Evolutionary conservation across 257 asterid genomes (phyloP).

Genomic region (Solanum corneliomulleri): DNA sequence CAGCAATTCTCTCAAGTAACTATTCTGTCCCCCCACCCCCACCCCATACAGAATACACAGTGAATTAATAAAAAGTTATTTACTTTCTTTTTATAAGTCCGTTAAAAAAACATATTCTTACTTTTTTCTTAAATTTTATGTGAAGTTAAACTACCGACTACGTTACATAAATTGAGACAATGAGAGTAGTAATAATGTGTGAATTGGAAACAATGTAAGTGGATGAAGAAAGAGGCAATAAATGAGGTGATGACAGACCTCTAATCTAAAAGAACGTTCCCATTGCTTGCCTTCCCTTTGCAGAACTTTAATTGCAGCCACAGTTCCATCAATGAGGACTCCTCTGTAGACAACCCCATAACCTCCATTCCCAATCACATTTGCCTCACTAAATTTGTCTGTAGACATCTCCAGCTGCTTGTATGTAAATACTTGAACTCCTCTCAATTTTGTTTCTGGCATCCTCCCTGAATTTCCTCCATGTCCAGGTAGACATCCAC

Average conservation of each 20-base stretch:
- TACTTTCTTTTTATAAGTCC: not conserved
- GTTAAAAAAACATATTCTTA: too few species aligned
- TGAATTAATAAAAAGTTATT: not conserved
- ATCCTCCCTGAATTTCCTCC: conserved; percentile 21
- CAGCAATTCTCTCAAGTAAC: not conserved
- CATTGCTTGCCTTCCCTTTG: conserved; percentile 54
- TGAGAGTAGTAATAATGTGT: not conserved
- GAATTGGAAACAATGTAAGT: not conserved
- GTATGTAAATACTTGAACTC: conserved; percentile 53
- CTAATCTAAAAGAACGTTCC: conserved; percentile 67
- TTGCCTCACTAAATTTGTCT: conserved; percentile 36
- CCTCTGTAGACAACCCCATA: conserved; percentile 49
- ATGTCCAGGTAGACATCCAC: conserved; percentile 46
- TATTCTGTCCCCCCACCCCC: not conserved
- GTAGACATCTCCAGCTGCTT: conserved; percentile 61
- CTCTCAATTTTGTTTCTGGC: conserved; percentile 21
- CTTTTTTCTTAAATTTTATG: too few species aligned
- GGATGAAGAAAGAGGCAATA: not conserved
- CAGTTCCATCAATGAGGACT: conserved; percentile 43
- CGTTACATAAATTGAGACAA: not conserved
- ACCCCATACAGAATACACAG: not conserved
- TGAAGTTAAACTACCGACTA: too few species aligned
- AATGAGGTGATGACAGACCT: conserved; percentile 37
- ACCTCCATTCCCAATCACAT: conserved; percentile 34
- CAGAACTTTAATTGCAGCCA: conserved; percentile 52